Evolutionary conservation across 129 eudicot genomes (phyloP).

Genomic region (Logfia minima): DNA sequence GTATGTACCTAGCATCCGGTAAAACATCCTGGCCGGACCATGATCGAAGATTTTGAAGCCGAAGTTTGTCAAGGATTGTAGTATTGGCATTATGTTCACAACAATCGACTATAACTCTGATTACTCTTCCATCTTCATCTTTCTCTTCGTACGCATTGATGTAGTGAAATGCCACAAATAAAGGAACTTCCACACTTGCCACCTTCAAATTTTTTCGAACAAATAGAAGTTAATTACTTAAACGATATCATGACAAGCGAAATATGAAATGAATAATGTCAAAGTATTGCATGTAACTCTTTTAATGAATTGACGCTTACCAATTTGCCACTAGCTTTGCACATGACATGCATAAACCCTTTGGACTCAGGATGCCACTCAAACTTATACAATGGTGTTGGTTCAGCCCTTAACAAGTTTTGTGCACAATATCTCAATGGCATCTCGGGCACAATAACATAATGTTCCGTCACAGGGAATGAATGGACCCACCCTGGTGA

Average conservation of each 20-base stretch:
- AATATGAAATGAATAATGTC: background rate
- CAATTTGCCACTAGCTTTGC: conserved; percentile 87
- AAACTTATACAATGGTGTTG: conserved; percentile 91
- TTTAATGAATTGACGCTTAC: conserved; percentile 41
- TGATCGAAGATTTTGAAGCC: conserved; percentile 69
- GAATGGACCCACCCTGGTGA: conserved; percentile 98
- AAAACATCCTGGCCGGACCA: conserved; percentile 66
- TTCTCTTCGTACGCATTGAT: conserved; percentile 93
- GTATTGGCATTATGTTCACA: conserved; percentile 90
- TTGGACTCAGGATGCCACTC: conserved; percentile 95
- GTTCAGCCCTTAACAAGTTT: conserved; percentile 82
- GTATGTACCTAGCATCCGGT: conserved; percentile 76
- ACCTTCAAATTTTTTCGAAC: conserved; percentile 44
- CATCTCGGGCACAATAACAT: conserved; percentile 92
- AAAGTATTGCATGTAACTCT: background rate
- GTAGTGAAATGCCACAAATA: conserved; percentile 91
- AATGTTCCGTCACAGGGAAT: conserved; percentile 90
- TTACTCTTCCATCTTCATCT: conserved; percentile 87
- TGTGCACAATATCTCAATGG: conserved; percentile 91
- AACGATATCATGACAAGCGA: background rate
- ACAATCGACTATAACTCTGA: conserved; percentile 75
- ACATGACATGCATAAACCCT: conserved; percentile 90
- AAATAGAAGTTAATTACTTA: conserved; percentile 14
- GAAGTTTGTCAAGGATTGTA: conserved; percentile 79
- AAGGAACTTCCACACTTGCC: conserved; percentile 95